Evolutionary conservation across 2,329 filamentous ascomycete species (phyloP).

Genomic region (Graphilbum sp.): DNA sequence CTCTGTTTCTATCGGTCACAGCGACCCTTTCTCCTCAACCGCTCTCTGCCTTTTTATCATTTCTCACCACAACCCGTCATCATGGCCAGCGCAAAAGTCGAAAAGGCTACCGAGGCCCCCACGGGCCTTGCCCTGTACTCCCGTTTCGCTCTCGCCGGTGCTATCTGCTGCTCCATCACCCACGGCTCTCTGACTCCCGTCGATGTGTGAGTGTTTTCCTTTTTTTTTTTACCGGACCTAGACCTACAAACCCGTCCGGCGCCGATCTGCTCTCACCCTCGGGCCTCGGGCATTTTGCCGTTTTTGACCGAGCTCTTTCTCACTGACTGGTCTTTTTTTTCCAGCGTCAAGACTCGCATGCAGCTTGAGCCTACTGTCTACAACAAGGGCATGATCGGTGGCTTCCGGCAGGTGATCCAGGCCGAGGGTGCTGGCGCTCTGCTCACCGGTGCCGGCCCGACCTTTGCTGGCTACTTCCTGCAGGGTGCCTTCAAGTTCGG

Average conservation of each 20-base stretch:
- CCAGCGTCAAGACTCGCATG: conserved; percentile 73
- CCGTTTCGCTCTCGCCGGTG: conserved; percentile 91
- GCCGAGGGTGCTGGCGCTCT: conserved; percentile 64
- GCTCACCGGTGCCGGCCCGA: conserved; percentile 62
- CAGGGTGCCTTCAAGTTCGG: conserved; percentile 80
- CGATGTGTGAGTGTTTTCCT: conserved; percentile 71
- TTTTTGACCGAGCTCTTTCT: too few relatives aligned
- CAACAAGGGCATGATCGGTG: conserved; percentile 65
- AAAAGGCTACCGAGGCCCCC: conserved; percentile 23
- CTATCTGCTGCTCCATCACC: conserved; percentile 94
- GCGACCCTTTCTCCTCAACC: neutral
- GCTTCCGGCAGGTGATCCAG: conserved; percentile 59
- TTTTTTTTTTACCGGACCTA: too few relatives aligned
- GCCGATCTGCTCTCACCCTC: too few relatives aligned
- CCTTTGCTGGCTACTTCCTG: conserved; percentile 68
- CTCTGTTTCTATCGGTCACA: conserved; percentile 4
- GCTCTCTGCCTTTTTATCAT: conserved; percentile 10
- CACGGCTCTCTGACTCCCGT: conserved; percentile 95
- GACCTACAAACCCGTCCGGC: too few relatives aligned
- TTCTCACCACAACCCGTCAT: conserved; percentile 12
- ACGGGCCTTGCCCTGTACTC: conserved; percentile 61
- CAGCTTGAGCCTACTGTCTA: conserved; percentile 70
- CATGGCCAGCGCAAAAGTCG: conserved; percentile 29
- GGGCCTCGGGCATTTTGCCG: too few relatives aligned
- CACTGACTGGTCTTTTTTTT: neutral